Conservation (phyloP, 2,329 filamentous ascomycete genomes). For the Aspergillus neoniger region DNA sequence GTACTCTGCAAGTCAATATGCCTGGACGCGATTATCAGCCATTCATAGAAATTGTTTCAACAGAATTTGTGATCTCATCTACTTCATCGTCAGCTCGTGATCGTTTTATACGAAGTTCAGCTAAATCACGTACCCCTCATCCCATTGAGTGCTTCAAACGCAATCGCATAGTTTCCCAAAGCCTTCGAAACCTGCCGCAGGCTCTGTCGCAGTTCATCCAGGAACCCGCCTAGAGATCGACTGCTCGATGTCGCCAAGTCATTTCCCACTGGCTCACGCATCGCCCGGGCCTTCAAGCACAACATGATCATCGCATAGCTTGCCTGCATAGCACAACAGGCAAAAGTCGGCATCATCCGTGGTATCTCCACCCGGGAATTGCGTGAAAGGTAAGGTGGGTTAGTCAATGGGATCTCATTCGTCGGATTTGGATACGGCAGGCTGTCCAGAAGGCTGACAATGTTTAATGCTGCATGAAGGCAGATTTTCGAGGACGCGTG, state of each 20-base stretch:
- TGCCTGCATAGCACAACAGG: constrained; percentile 26
- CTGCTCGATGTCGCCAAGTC: not conserved
- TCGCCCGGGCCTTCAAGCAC: constrained; percentile 20
- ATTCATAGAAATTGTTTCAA: not conserved
- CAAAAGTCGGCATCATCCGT: constrained; percentile 31
- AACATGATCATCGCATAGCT: constrained; percentile 34
- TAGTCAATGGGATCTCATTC: constrained; percentile 9
- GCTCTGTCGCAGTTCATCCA: constrained; percentile 23
- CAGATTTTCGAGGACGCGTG: constrained; percentile 31
- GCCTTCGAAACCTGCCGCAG: constrained; percentile 20
- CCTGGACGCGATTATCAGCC: not conserved
- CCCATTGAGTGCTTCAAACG: constrained; percentile 26
- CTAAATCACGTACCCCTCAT: constrained; percentile 20
- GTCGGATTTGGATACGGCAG: constrained; percentile 27
- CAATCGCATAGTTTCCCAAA: constrained; percentile 24
- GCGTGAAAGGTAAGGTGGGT: constrained; percentile 4
- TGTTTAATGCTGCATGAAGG: constrained; percentile 30
- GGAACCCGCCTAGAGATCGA: constrained; percentile 13
- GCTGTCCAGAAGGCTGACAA: constrained; percentile 28
- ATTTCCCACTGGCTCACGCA: constrained; percentile 5
- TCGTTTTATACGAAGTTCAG: not conserved
- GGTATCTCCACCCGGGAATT: constrained; percentile 17
- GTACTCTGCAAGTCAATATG: too few species aligned
- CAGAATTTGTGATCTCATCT: constrained; percentile 10
- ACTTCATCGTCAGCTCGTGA: not conserved